These are phyloP conservation scores for Esteya vermicola DNA, from an alignment of 2,329 filamentous ascomycete genomes.

Conservation along the genomic window DNA sequence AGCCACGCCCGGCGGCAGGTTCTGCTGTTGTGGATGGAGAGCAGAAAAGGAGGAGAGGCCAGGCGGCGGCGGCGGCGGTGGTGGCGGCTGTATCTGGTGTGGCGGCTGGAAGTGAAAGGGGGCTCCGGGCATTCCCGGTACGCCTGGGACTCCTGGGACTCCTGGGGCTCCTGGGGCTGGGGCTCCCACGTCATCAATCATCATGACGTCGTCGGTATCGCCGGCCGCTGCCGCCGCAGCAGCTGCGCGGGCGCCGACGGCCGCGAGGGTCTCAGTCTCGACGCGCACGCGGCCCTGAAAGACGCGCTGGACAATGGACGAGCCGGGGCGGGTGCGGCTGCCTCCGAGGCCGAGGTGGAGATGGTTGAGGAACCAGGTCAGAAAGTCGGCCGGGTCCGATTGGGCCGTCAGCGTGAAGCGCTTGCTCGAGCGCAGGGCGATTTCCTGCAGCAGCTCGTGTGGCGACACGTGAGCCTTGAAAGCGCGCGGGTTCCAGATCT, in stretches of 20 bases:
- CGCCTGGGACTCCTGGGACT: no score
- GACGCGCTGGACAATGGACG: constrained; percentile 77
- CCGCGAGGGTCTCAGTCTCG: constrained; percentile 54
- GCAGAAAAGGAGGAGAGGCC: background rate
- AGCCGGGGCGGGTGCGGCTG: constrained; percentile 70
- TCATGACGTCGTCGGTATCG: constrained; percentile 6
- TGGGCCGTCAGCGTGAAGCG: constrained; percentile 83
- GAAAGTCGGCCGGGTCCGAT: constrained; percentile 90
- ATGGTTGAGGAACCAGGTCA: constrained; percentile 96
- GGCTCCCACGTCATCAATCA: no score
- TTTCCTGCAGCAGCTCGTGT: constrained; percentile 91
- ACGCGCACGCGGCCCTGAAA: constrained; percentile 90
- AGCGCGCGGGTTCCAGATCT: constrained; percentile 94
- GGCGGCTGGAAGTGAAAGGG: background rate
- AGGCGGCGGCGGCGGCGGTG: background rate
- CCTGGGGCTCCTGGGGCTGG: no score
- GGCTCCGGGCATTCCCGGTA: no score
- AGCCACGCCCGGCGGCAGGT: constrained; percentile 3
- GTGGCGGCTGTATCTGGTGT: background rate
- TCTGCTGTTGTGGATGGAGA: no score
- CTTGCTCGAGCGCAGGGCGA: constrained; percentile 79
- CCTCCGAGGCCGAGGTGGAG: constrained; percentile 85
- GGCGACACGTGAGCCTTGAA: constrained; percentile 96
- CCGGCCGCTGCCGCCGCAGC: constrained; percentile 5
- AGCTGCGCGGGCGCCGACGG: constrained; percentile 9